These are phyloP conservation scores for Carallia pectinifolia DNA, from an alignment of 345 rosid genomes.

Conservation along the genomic window DNA sequence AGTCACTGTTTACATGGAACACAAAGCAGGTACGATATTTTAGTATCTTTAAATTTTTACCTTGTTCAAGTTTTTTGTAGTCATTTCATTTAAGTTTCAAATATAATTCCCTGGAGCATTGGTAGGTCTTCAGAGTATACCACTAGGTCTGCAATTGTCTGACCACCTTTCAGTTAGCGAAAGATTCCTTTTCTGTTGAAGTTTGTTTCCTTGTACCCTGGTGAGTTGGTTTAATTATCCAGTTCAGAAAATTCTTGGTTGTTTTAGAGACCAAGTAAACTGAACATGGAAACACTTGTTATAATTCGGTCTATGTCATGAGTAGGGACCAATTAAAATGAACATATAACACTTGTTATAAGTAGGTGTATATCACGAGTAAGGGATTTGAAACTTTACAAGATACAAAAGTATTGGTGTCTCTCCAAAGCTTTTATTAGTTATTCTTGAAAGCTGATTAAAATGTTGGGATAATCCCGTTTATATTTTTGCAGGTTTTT, in stretches of 20 bases:
- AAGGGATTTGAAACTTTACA: too few species aligned
- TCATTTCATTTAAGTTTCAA: background rate
- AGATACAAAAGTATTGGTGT: background rate
- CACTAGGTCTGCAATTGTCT: background rate
- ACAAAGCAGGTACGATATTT: constrained; percentile 75
- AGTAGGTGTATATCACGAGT: too few species aligned
- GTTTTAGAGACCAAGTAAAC: too few species aligned
- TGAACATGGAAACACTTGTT: too few species aligned
- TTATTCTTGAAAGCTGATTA: background rate
- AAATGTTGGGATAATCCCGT: background rate
- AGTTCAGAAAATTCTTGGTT: too few species aligned
- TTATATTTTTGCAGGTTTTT: constrained; percentile 53
- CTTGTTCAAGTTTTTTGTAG: background rate
- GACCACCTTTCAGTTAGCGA: background rate
- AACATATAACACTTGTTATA: too few species aligned
- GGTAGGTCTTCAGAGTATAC: background rate
- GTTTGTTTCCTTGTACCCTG: background rate
- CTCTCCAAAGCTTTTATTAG: background rate
- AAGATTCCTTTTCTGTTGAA: background rate
- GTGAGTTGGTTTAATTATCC: background rate
- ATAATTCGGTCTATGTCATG: too few species aligned
- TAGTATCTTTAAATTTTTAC: background rate
- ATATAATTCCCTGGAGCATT: background rate
- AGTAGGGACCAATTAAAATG: too few species aligned
- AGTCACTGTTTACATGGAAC: constrained; percentile 93